Base-by-base conservation (phyloP, 495 filamentous ascomycete species). In the Achaetomiella virescens region DNA sequence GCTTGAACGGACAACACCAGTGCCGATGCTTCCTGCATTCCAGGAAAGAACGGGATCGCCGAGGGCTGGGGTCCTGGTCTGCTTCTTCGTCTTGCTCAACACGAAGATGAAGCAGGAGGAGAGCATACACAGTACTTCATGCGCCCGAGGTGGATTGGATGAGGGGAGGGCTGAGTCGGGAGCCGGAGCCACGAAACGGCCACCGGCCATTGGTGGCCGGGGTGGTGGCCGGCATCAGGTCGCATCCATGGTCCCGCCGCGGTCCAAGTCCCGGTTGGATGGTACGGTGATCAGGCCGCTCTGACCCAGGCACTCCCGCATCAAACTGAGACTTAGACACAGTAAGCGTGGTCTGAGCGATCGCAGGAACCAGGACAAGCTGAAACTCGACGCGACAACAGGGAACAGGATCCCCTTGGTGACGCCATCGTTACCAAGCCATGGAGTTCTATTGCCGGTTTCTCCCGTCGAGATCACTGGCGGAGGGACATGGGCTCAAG, bases 241-340 rank as follows among this genome's bases (percentile, higher is more conserved):
- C 14, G 33, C 33, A 50, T 40, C 33, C 21, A 40, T 9, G 21
- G 12, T 33, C n/a, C 35, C 52, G 24, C 29, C 15, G 14, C 20
- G 22, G 53, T 15, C 15, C 37, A 25, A 2, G 46, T 36, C 38
- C 57, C 57, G 38, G 37, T 50, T 38, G 36, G 21, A 60, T 57
- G 50, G 56, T 14, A 48, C 25, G 57, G 62, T 59, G 58, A 61
- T 64, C 58, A 61, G 44, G 59, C 58, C 57, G 61, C 61, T 60
- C 48, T 54, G 57, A 60, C 58, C 57, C n/a, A n/a, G n/a, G n/a
- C n/a, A n/a, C n/a, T n/a, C n/a, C n/a, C n/a, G n/a, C n/a, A n/a
- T n/a, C n/a, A n/a, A n/a, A n/a, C n/a, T n/a, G n/a, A n/a, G n/a
- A n/a, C n/a, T n/a, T n/a, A n/a, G n/a, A n/a, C n/a, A n/a, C n/a